A percentile compares a stretch with the other conserved stretches of the same genome.
Evolutionary conservation across 208 protist species (phyloP).

Genomic region (Trypanosoma conorhini): DNA sequence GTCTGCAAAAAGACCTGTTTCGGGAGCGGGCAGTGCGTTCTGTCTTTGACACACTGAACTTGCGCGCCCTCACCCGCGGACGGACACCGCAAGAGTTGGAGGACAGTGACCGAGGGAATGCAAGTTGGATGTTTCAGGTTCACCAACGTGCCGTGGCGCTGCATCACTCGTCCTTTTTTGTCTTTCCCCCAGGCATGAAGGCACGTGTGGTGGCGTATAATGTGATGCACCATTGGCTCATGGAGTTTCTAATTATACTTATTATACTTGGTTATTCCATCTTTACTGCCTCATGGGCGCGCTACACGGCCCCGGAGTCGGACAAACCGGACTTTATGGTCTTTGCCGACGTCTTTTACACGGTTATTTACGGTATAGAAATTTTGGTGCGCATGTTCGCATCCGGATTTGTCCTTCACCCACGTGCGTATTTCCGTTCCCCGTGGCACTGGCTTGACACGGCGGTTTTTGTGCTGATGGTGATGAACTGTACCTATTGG

Average conservation of each 20-base stretch:
- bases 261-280: constrained; percentile 85
- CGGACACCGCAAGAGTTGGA: constrained; percentile 54
- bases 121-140: constrained; percentile 78
- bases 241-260: constrained; percentile 70
- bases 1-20: constrained; percentile 49
- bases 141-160: constrained; percentile 78
- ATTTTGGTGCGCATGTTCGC: constrained; percentile 84
- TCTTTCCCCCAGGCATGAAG: constrained; percentile 81
- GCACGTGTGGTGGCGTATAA: constrained; percentile 91
- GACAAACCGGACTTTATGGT: constrained; percentile 70
- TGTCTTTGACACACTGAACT: constrained; percentile 67
- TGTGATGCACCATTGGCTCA: constrained; percentile 89
- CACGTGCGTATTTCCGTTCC: constrained; percentile 86
- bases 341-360: constrained; percentile 90
- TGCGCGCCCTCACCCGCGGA: constrained; percentile 56
- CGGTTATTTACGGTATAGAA: constrained; percentile 78
- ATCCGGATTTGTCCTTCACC: constrained; percentile 74
- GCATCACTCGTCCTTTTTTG: constrained; percentile 81
- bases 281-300: constrained; percentile 82
- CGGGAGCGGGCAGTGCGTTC: constrained; percentile 48
- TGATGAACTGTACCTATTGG: constrained; percentile 77
- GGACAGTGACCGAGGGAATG: constrained; percentile 42
- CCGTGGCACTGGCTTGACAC: constrained; percentile 93
- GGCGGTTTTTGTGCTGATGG: constrained; percentile 79
- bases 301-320: constrained; percentile 41